Conservation (phyloP, 495 filamentous ascomycete species). For the Talaromyces liani region DNA sequence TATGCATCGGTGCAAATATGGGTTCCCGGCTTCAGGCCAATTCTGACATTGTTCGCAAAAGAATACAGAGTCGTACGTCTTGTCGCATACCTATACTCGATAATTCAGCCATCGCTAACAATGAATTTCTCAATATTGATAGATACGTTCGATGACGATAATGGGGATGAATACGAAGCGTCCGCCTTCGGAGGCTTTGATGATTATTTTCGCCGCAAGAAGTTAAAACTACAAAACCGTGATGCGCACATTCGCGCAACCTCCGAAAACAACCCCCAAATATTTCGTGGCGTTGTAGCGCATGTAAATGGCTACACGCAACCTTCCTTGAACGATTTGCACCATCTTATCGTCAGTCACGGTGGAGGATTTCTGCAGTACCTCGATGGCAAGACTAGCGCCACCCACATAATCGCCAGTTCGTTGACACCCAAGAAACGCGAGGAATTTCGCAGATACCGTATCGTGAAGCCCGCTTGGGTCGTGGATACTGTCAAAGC, state of each 20-base stretch:
- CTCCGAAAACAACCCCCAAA: conserved; percentile 60
- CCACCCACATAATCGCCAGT: conserved; percentile 91
- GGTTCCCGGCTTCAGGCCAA: conserved; percentile 70
- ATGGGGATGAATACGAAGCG: conserved; percentile 82
- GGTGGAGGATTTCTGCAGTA: conserved; percentile 93
- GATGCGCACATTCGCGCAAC: conserved; percentile 71
- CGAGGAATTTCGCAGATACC: conserved; percentile 75
- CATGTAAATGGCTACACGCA: conserved; percentile 93
- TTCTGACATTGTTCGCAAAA: conserved; percentile 70
- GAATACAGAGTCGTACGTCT: conserved; percentile 61
- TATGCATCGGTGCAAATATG: conserved; percentile 46
- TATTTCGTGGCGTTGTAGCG: conserved; percentile 84
- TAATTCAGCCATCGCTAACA: neutral
- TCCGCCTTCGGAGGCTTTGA: conserved; percentile 82
- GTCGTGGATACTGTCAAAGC: conserved; percentile 79
- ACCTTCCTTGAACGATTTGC: conserved; percentile 79
- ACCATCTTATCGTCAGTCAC: conserved; percentile 77
- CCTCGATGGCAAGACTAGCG: conserved; percentile 85
- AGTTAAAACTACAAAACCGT: conserved; percentile 90
- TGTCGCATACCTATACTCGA: neutral
- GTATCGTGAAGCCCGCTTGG: conserved; percentile 96
- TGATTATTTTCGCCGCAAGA: conserved; percentile 90
- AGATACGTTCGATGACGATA: conserved; percentile 60
- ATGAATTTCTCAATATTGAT: conserved; percentile 12
- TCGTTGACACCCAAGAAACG: conserved; percentile 86